Evolutionary conservation across 2,329 filamentous ascomycete species (phyloP).

Genomic region (Colletotrichum nymphaeae): DNA sequence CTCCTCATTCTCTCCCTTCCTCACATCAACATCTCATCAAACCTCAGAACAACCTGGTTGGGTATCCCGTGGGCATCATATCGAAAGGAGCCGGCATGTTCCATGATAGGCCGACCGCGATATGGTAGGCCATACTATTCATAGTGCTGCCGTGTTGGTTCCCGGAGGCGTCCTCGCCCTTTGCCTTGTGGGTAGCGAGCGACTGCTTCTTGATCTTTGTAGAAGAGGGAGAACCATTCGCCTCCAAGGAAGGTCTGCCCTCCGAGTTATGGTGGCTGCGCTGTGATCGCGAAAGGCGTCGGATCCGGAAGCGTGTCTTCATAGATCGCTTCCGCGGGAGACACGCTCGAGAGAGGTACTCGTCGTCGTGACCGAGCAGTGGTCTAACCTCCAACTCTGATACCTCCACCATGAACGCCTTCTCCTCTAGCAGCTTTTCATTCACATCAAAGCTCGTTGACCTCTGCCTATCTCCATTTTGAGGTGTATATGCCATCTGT

Average conservation of each 20-base stretch:
- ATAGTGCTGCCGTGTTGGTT: not conserved
- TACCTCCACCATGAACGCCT: not conserved
- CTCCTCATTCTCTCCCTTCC: not conserved
- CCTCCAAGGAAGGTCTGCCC: not conserved
- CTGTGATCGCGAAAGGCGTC: not conserved
- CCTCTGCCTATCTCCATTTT: not conserved
- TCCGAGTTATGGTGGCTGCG: not conserved
- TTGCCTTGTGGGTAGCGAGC: not conserved
- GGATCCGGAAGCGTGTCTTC: not conserved
- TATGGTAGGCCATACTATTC: not conserved
- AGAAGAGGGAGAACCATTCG: too few species aligned
- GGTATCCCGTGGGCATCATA: slow-evolving; percentile 12
- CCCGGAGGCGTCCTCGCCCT: not conserved
- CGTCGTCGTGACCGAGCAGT: not conserved
- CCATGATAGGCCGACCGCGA: slow-evolving; percentile 6
- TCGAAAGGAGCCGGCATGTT: slow-evolving; percentile 10
- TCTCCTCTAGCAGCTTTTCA: not conserved
- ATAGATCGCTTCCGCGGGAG: not conserved
- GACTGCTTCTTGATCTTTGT: not conserved
- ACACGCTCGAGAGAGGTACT: not conserved
- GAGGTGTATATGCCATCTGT: not conserved
- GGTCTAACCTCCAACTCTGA: not conserved
- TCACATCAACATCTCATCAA: too few species aligned
- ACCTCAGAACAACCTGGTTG: not conserved
- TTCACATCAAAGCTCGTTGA: not conserved